Base-by-base conservation (phyloP, 208 protist species). In the Trypanosoma platydactyli region DNA sequence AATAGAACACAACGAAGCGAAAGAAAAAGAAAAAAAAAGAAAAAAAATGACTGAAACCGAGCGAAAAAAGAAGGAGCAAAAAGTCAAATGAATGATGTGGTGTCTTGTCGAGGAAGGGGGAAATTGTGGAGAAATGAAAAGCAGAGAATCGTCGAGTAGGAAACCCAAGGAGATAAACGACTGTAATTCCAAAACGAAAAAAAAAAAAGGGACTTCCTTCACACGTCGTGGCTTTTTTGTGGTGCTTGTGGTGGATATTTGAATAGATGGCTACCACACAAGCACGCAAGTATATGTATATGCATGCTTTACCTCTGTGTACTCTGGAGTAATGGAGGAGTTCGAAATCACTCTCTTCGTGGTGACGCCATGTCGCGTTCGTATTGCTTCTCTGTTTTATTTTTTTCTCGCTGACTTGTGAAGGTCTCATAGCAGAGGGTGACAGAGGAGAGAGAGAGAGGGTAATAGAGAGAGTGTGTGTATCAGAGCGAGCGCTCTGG, bases 31-130 rank as follows among this genome's bases (percentile, higher is more conserved):
- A 64, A 13, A 33, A 13, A 52, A 20, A 53, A 41, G 24, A 24
- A 52, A 64, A 40, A 50, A 33, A 64, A 33, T 13, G 13, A 52
- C 30, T 52, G 12, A 38, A 50, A 50, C 5, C 13, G 20, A 35
- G 20, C 48, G 38, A 25, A 64, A 52, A 40, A 52, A 64, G 51
- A 18, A 52, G 52, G 12, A 64, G n/a, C 29, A 52, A 49, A 41
- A 61, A 49, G 16, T 27, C 11, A 61, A 45, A 11, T 25, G n/a
- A 45, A 24, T 12, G 7, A 45, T 45, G 13, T 15, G 27, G 3
- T 41, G 18, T 20, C 5, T 15, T 5, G 2, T 24, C 4, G 24
- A 59, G 27, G 13, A 5, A 3, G 33, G 33, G 29, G 20, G 40
- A 25, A 35, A 9, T 42, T 3, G 18, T 56, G 22, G 30, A 6